A percentile compares a stretch with the other conserved stretches of the same genome.
These are phyloP conservation scores for Phalaenopsis hybrid DNA, from an alignment of 116 monocot species.

Conservation along the genomic window DNA sequence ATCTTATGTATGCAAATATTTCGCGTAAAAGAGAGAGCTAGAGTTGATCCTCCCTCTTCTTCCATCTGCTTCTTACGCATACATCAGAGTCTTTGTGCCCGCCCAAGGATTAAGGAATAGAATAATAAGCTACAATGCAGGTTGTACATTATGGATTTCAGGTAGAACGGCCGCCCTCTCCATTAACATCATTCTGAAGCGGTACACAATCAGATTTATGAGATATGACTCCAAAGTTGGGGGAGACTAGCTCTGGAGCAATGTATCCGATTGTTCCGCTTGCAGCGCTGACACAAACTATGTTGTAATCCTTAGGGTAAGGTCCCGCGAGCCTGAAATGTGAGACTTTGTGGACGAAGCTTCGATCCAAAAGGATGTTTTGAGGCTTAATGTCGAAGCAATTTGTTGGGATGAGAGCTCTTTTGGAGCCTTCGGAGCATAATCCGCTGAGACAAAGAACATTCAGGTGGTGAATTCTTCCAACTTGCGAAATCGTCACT, in stretches of 20 bases:
- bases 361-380: constrained; percentile 34
- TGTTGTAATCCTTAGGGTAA: constrained; percentile 24
- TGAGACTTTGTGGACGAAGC: constrained; percentile 32
- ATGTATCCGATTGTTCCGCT: constrained; percentile 25
- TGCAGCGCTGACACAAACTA: constrained; percentile 15
- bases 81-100: too few species aligned
- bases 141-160: too few species aligned
- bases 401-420: constrained; percentile 31
- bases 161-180: constrained; percentile 22
- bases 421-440: constrained; percentile 27
- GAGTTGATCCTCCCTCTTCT: too few species aligned
- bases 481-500: constrained; percentile 31
- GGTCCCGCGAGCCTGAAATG: constrained; percentile 50
- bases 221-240: constrained; percentile 17
- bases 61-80: too few species aligned
- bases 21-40: constrained; percentile 23
- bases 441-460: constrained; percentile 28
- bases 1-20: too few species aligned
- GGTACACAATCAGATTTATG: constrained; percentile 24
- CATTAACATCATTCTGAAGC: constrained; percentile 15
- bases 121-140: too few species aligned
- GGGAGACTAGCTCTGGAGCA: constrained; percentile 21
- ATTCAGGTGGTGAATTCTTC: constrained; percentile 38
- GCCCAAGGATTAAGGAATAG: too few species aligned
- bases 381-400: constrained; percentile 60